Conservation (phyloP, 23 red algal genomes). For the Agarophyton chilense region DNA sequence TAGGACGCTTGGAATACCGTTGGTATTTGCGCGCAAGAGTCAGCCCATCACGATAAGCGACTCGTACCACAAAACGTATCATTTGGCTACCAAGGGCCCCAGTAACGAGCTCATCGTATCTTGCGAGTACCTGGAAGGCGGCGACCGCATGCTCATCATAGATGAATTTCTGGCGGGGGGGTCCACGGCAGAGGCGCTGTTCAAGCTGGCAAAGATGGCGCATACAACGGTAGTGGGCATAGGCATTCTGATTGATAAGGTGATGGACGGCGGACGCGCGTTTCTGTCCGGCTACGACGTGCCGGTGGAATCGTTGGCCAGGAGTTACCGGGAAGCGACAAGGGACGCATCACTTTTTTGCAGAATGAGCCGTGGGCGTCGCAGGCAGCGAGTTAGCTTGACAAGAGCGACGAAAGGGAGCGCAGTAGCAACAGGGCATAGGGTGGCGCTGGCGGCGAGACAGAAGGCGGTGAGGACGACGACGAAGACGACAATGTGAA, state of each 20-base stretch:
- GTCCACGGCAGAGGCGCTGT: conserved; percentile 80
- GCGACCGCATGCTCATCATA: conserved; percentile 84
- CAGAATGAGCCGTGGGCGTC: conserved; percentile 65
- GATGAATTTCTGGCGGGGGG: conserved; percentile 97
- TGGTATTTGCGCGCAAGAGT: conserved; percentile 91
- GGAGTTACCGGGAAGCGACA: too few species aligned
- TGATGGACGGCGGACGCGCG: too few species aligned
- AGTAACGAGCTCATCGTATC: conserved; percentile 79
- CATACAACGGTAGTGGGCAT: too few species aligned
- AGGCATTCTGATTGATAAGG: too few species aligned
- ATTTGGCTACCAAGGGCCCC: conserved; percentile 84
- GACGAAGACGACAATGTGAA: not conserved
- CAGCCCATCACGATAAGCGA: too few species aligned
- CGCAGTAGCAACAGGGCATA: not conserved
- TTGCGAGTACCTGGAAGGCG: conserved; percentile 73
- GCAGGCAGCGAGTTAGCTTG: not conserved
- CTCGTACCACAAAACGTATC: conserved; percentile 86
- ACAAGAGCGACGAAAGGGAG: too few species aligned
- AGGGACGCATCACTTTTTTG: conserved; percentile 41
- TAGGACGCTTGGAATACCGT: conserved; percentile 59
- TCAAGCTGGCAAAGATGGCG: conserved; percentile 87
- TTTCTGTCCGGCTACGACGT: too few species aligned
- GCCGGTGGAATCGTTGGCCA: too few species aligned
- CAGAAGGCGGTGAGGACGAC: not conserved
- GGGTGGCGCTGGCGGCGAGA: not conserved